Conservation (phyloP, 2,329 filamentous ascomycete genomes). For the Cryphonectria carpinicola region DNA sequence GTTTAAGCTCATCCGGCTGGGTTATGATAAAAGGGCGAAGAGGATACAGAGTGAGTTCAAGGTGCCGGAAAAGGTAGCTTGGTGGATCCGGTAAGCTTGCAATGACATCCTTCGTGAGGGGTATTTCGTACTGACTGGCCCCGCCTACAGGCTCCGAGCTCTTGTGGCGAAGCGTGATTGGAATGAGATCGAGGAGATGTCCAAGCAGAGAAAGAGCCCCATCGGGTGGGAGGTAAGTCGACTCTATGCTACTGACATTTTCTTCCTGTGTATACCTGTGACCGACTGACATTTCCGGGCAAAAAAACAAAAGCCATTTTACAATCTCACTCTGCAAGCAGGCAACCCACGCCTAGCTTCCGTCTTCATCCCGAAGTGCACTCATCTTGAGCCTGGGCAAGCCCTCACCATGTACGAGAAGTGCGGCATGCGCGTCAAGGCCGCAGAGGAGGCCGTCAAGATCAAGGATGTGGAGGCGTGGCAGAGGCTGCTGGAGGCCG, state of each 20-base stretch:
- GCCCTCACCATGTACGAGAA: conserved; percentile 93
- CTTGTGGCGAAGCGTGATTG: conserved; percentile 90
- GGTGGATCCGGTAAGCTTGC: conserved; percentile 71
- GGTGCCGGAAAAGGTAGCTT: conserved; percentile 85
- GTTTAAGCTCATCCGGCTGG: conserved; percentile 81
- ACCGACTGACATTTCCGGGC: background rate
- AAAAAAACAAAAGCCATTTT: conserved; percentile 72
- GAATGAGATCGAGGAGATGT: conserved; percentile 87
- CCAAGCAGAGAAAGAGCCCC: conserved; percentile 78
- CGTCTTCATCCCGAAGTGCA: conserved; percentile 86
- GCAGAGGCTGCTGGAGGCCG: conserved; percentile 73
- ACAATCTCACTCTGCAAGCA: conserved; percentile 83
- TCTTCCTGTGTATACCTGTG: background rate
- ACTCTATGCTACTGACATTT: background rate
- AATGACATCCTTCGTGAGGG: background rate
- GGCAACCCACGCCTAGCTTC: conserved; percentile 88
- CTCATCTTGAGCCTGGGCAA: conserved; percentile 67
- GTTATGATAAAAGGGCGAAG: conserved; percentile 81
- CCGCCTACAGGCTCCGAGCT: conserved; percentile 70
- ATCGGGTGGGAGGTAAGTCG: conserved; percentile 90
- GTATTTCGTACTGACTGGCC: background rate
- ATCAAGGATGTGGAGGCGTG: conserved; percentile 78
- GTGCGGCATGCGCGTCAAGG: conserved; percentile 86
- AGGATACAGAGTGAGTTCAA: conserved; percentile 93
- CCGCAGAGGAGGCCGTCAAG: conserved; percentile 88